Percentiles rank a stretch among this genome's conserved stretches.
Conservation (phyloP, 75 land plant genomes). For the Sequoia sempervirens region DNA sequence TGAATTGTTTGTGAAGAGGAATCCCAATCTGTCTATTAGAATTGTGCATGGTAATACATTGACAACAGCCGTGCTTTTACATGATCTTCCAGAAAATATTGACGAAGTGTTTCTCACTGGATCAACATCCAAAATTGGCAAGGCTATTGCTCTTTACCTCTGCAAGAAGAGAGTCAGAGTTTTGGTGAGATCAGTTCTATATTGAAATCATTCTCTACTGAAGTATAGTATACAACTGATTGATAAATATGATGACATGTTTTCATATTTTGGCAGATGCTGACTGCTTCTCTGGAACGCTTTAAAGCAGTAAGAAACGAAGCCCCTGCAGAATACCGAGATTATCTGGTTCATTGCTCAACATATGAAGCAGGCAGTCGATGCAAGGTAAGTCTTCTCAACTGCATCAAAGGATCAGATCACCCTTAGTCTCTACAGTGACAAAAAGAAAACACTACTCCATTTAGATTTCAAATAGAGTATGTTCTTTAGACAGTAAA, state of each 20-base stretch:
- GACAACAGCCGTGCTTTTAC: constrained; percentile 34
- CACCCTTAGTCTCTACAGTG: too few relatives aligned
- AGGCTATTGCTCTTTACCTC: constrained; percentile 37
- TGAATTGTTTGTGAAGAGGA: constrained; percentile 27
- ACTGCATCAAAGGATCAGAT: too few relatives aligned
- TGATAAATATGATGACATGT: not conserved
- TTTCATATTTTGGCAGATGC: constrained; percentile 22
- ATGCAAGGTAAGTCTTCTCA: constrained; percentile 19
- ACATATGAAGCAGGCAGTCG: constrained; percentile 33
- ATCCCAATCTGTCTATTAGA: constrained; percentile 22
- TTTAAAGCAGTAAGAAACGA: constrained; percentile 23
- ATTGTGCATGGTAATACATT: constrained; percentile 46
- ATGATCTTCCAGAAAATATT: constrained; percentile 19
- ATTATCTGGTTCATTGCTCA: constrained; percentile 30
- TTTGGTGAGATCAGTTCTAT: constrained; percentile 17
- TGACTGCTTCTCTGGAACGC: constrained; percentile 31
- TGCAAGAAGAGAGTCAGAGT: constrained; percentile 33
- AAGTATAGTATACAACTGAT: not conserved
- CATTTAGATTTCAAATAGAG: too few relatives aligned
- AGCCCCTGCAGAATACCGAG: constrained; percentile 16
- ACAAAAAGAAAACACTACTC: too few relatives aligned
- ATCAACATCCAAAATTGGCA: constrained; percentile 42
- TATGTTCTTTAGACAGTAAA: too few relatives aligned
- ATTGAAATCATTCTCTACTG: not conserved
- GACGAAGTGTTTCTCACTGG: constrained; percentile 36